These are phyloP conservation scores for Diutina neorugosa DNA, from an alignment of 1,139 yeast species.

Conservation along the genomic window DNA sequence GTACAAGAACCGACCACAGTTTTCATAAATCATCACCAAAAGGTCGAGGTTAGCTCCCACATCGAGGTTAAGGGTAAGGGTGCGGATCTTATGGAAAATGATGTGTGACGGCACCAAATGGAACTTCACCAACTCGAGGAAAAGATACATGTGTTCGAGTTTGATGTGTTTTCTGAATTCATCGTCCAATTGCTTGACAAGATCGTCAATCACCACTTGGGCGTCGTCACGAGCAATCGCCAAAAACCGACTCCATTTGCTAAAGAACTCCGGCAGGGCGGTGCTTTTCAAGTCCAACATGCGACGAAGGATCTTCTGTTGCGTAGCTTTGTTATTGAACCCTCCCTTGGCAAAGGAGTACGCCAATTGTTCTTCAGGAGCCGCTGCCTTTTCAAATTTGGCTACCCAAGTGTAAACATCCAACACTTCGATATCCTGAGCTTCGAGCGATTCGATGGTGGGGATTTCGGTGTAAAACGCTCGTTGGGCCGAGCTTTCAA, in stretches of 20 bases:
- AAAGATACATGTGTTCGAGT: slow-evolving; percentile 47
- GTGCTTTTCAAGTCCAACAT: slow-evolving; percentile 19
- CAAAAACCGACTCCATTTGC: slow-evolving; percentile 53
- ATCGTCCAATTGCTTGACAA: slow-evolving; percentile 43
- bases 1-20: slow-evolving; percentile 58
- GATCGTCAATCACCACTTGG: slow-evolving; percentile 41
- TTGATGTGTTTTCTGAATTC: slow-evolving; percentile 52
- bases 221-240: slow-evolving; percentile 43
- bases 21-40: slow-evolving; percentile 55
- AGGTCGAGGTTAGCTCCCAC: slow-evolving; percentile 51
- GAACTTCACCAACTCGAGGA: slow-evolving; percentile 70
- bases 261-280: slow-evolving; percentile 29
- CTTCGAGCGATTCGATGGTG: slow-evolving; percentile 11
- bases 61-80: slow-evolving; percentile 40
- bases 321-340: slow-evolving; percentile 66
- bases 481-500: slow-evolving; percentile 59
- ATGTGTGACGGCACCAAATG: slow-evolving; percentile 60
- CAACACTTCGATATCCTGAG: slow-evolving; percentile 10
- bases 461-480: slow-evolving; percentile 43
- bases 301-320: slow-evolving; percentile 44
- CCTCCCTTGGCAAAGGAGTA: slow-evolving; percentile 37
- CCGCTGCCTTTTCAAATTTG: slow-evolving; percentile 32
- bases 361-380: slow-evolving; percentile 44
- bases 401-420: slow-evolving; percentile 31
- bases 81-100: slow-evolving; percentile 58